phyloP scores from a whole-genome alignment of 2,329 filamentous ascomycete genomes.

The Calycina herbarum region DNA sequence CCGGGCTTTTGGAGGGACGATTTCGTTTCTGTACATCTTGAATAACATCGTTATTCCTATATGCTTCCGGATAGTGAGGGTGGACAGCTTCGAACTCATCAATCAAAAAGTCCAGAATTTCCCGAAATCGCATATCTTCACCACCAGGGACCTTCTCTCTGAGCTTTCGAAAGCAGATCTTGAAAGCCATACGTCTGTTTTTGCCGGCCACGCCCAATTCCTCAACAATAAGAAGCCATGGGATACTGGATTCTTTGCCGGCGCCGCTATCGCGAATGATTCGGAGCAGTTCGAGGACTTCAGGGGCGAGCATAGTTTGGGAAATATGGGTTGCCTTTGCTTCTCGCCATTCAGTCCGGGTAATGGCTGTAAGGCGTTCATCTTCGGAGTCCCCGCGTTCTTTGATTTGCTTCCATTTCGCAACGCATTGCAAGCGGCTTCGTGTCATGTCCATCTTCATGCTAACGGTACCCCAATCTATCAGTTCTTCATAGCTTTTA shows the following conservation, averaged over 20 bases:
- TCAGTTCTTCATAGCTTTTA: conserved; percentile 49
- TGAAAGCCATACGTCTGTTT: conserved; percentile 27
- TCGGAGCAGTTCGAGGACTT: conserved; percentile 47
- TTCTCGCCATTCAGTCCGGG: conserved; percentile 43
- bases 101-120: conserved; percentile 31
- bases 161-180: conserved; percentile 33
- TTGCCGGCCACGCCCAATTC: conserved; percentile 43
- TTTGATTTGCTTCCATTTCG: conserved; percentile 62
- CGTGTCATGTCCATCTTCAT: conserved; percentile 60
- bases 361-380: conserved; percentile 30
- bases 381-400: conserved; percentile 31
- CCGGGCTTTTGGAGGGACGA: not conserved
- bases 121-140: conserved; percentile 35
- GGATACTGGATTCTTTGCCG: conserved; percentile 47
- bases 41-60: conserved; percentile 9
- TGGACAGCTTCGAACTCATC: conserved; percentile 28
- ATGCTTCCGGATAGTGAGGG: conserved; percentile 26
- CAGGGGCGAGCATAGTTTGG: conserved; percentile 43
- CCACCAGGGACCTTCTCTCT: conserved; percentile 30
- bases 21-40: conserved; percentile 5
- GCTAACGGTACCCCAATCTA: conserved; percentile 68
- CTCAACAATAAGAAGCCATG: conserved; percentile 49
- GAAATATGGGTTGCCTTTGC: conserved; percentile 47
- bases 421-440: conserved; percentile 65
- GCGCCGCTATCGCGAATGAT: conserved; percentile 46